Base-by-base conservation (phyloP, 495 filamentous ascomycete genomes). In the Penicillium diatomitis region DNA sequence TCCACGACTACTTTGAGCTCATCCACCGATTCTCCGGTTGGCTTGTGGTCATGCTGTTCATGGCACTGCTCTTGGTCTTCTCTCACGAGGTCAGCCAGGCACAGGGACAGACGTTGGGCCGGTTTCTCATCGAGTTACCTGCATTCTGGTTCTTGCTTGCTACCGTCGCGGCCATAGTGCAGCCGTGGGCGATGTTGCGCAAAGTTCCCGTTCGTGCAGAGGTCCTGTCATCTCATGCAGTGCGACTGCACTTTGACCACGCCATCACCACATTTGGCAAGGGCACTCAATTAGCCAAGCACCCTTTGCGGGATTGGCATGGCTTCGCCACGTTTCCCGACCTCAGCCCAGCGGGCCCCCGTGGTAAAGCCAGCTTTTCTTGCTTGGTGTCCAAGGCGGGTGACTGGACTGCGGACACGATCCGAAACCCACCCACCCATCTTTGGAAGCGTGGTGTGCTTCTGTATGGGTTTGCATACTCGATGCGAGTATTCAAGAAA, bases 371-470 rank as follows among this genome's bases (percentile, higher is more conserved):
- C 51, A 72, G 47, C 42, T 88, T 86, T 63, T 87, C 82, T 11
- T 69, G 85, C 46, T 68, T 92, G 38, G 69, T 91, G 40, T 87
- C 85, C 50, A 83, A 86, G 57, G 87, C 86, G 2, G 88, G 88
- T n/a, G 87, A 91, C 72, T 94, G 86, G 85, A 94, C 88, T 8
- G 62, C 69, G 34, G 67, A 74, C 37, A 73, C 75, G 29, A 88
- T 90, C 66, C 59, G 69, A 46, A 67, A 77, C 49, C 82, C 83
- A 6, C 77, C 79, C 39, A 73, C 62, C 2, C 58, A 66, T 42
- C 52, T 74, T 11, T 73, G 65, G 66, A 70, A 70, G 38, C 65
- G 71, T 11, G 74, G 74, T 3, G 65, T 72, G 3, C 72, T 79
- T 56, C 73, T 82, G 34, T 80, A 77, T 51, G 87, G 87, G 44